Base-by-base conservation (phyloP, 2,329 filamentous ascomycete genomes). In the Claviceps paspali region DNA sequence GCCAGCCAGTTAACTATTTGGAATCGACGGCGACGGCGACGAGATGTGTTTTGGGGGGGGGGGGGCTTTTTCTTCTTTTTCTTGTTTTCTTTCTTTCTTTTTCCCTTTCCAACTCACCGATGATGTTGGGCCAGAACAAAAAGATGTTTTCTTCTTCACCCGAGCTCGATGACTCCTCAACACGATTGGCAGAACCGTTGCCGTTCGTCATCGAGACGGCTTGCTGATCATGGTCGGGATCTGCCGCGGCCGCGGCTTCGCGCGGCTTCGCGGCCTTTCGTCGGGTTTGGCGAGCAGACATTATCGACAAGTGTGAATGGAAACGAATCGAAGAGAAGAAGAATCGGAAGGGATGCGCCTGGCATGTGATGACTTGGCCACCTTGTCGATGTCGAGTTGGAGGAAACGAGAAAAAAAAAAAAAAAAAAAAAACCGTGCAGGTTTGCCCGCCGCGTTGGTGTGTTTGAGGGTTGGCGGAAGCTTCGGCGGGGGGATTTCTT, bases 111-210 rank as follows among this genome's bases (percentile, higher is more conserved):
- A 12, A 51, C 70, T 46, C 64, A 85, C 81, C 82, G 49, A 88
- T 87, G 28, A 88, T 65, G 52, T 88, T 88, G 22, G 83, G 82
- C 59, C 73, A 78, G 60, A 88, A 87, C 23, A 87, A 58, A 47
- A 87, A 88, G 45, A 88, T 80, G 56, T 88, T 88, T 59, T 87
- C 82, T 29, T 60, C 54, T 8, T 60, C 53, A 33, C 57, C 46
- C 34, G 58, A 49, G 29, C 52, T 62, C 42, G 58, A 54, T 36
- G 48, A 50, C 42, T 53, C 52, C 43, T 55, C 39, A 18, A 49
- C 46, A 35, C 56, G 49, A 44, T 57, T 51, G 36, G 56, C 59
- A 39, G 57, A 53, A 38, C 63, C 61, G 45, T 69, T 70, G 42
- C 63, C 66, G 43, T 68, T n/a, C n/a, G n/a, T 68, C 50, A 61